Base-by-base conservation (phyloP, 176 grass and related monocot species). In the Tillandsia fasciculata region DNA sequence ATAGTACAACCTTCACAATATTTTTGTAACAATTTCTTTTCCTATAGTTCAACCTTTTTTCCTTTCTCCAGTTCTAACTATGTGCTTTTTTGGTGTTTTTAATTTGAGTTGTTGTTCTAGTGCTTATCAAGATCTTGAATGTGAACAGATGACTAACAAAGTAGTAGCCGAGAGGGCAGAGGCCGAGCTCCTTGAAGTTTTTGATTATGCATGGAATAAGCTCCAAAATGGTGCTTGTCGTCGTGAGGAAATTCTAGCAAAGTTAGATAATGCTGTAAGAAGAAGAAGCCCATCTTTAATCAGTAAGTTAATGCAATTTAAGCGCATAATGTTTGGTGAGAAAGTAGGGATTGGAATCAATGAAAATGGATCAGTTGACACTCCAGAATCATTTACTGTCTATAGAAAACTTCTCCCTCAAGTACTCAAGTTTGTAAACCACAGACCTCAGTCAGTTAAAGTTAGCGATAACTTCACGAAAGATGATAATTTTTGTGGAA, bases 121-220 rank as follows among this genome's bases (percentile, higher is more conserved):
- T 17, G 10, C 54, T 59, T 2, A 17, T 59, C 14, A 13, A 78
- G 66, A 76, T 33, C 28, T 42, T 42, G 33, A 42, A 42, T 42
- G 3, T 42, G 33, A 81, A 77, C 75, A 91, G 88, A 87, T 87
- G 88, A 68, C 51, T 76, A 73, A 76, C 67, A 91, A 91, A 87
- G 42, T 78, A 73, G 79, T 85, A 92, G 92, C 92, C 53, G 79
- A 87, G 74, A 81, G 74, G 64, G 88, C 74, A 70, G 93, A 96
- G 71, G 79, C 73, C 48, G 75, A 77, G 51, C 71, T 96, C n/a
- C 81, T 96, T 51, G 68, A 71, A 70, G 81, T 87, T 74, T 96
- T 96, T 80, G 88, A 96, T 78, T 96, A 96, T 85, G 93, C 84
- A 78, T 96, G 93, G 93, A 96, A 96, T 75, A 91, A 77, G 53